phyloP scores from a whole-genome alignment of 768 basidiomycete species.

The Russula earlei region DNA sequence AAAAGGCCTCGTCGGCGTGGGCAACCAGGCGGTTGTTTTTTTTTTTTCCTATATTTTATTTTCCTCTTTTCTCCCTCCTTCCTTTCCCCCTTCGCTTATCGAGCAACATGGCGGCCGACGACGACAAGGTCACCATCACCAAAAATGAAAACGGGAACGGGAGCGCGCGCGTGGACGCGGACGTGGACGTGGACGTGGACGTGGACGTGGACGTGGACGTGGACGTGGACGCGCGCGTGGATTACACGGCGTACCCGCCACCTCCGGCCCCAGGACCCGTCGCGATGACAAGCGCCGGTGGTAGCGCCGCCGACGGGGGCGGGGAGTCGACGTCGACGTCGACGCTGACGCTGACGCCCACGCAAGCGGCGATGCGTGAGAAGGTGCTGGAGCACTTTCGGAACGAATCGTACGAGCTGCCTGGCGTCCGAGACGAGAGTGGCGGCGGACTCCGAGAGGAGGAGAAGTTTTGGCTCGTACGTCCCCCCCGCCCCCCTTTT shows the following conservation, averaged over 20 bases:
- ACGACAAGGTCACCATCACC: background rate
- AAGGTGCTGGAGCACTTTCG: slow-evolving; percentile 54
- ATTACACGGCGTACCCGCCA: slow-evolving; percentile 10
- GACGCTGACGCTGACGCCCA: slow-evolving; percentile 28
- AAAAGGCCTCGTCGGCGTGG: too few relatives aligned
- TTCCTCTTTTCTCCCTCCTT: background rate
- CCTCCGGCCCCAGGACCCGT: too few relatives aligned
- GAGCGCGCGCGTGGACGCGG: too few relatives aligned
- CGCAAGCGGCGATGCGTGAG: slow-evolving; percentile 41
- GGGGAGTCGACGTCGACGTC: too few relatives aligned
- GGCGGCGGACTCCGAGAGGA: slow-evolving; percentile 43
- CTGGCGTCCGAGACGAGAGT: slow-evolving; percentile 29
- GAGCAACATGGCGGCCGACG: background rate
- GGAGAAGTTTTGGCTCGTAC: slow-evolving; percentile 71
- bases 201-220: background rate
- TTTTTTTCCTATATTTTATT: too few relatives aligned
- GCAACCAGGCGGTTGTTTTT: too few relatives aligned
- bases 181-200: too few relatives aligned
- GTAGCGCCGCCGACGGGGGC: too few relatives aligned
- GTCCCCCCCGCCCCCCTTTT: too few relatives aligned
- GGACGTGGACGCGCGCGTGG: background rate
- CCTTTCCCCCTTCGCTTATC: background rate
- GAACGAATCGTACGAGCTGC: slow-evolving; percentile 40
- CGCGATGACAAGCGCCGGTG: too few relatives aligned
- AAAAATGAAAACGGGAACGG: background rate